Percentiles rank a stretch among this genome's conserved stretches.
Conservation (phyloP, 148 eudicot genomes). For the Amaranthus palmeri region DNA sequence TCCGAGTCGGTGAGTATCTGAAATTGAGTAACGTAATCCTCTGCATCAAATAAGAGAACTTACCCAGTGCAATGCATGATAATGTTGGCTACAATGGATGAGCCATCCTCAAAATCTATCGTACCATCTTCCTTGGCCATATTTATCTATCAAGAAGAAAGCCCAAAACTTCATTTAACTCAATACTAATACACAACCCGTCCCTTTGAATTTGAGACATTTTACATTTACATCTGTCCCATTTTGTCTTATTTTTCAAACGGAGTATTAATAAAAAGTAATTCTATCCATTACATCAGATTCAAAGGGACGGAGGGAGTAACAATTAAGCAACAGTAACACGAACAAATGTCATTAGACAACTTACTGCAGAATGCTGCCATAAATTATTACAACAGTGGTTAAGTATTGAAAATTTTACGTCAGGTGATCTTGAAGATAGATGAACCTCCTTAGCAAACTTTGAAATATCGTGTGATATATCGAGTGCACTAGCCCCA, state of each 20-base stretch:
- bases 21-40: neutral
- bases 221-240: too few species aligned
- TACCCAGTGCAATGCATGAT: slow-evolving; percentile 66
- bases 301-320: too few species aligned
- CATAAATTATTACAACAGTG: slow-evolving; percentile 31
- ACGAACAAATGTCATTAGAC: too few species aligned
- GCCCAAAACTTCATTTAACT: too few species aligned
- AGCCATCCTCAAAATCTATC: slow-evolving; percentile 45
- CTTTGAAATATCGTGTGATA: slow-evolving; percentile 41
- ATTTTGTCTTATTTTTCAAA: too few species aligned
- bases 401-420: slow-evolving; percentile 28
- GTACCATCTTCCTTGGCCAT: slow-evolving; percentile 40
- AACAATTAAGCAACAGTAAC: too few species aligned
- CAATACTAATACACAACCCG: too few species aligned
- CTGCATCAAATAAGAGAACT: neutral
- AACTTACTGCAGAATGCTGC: slow-evolving; percentile 45
- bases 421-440: slow-evolving; percentile 49
- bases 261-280: too few species aligned
- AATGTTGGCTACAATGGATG: slow-evolving; percentile 39
- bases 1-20: too few species aligned
- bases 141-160: slow-evolving; percentile 26
- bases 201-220: too few species aligned
- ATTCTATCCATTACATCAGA: too few species aligned
- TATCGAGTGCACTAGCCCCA: slow-evolving; percentile 53
- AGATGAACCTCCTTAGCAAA: slow-evolving; percentile 67